Conservation (phyloP, 805 yeast species). For the Isabelozyma heimii region DNA sequence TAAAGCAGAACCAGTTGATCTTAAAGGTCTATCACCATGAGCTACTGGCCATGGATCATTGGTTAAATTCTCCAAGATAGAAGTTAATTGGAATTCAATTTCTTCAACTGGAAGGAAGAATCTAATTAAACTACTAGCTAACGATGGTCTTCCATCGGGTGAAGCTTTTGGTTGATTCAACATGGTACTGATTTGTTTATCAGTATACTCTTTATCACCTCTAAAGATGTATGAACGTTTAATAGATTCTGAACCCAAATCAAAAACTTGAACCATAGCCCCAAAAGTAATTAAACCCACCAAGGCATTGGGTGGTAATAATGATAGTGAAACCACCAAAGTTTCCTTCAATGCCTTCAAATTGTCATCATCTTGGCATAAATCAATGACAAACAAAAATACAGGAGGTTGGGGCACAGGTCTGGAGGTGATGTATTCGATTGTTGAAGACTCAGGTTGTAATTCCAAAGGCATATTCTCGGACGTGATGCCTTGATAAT, state of each 20-base stretch:
- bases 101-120: constrained; percentile 72
- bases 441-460: constrained; percentile 63
- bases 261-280: constrained; percentile 88
- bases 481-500: constrained; percentile 71
- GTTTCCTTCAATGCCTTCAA: constrained; percentile 80
- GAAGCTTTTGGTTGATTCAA: constrained; percentile 35
- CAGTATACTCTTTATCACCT: constrained; percentile 83
- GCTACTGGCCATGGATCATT: constrained; percentile 89
- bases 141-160: constrained; percentile 20
- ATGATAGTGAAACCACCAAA: constrained; percentile 66
- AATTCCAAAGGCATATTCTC: constrained; percentile 83
- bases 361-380: constrained; percentile 88
- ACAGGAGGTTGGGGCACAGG: constrained; percentile 85
- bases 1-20: constrained; percentile 93
- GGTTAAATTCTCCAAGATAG: constrained; percentile 71
- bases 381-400: constrained; percentile 80
- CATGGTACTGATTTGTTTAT: constrained; percentile 60
- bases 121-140: constrained; percentile 44
- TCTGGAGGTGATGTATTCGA: constrained; percentile 80
- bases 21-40: constrained; percentile 76
- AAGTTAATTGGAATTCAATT: constrained; percentile 81
- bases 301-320: constrained; percentile 86
- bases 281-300: constrained; percentile 88
- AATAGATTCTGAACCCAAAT: constrained; percentile 62
- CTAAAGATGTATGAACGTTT: constrained; percentile 79